Evolutionary conservation across 139 green algal species (phyloP).

Genomic region (Closterium sp.): DNA sequence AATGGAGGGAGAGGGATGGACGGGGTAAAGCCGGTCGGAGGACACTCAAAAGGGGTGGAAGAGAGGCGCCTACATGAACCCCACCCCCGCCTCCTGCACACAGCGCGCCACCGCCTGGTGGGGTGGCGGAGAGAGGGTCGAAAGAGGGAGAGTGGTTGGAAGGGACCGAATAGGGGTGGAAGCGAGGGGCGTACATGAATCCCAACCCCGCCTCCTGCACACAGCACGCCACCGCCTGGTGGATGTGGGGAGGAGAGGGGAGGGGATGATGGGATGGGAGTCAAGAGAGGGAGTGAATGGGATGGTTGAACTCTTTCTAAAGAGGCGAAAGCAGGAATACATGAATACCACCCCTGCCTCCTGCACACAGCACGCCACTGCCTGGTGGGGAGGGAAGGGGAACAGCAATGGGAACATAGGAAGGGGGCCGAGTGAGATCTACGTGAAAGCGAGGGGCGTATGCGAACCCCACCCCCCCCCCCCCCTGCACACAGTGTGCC

Average conservation of each 20-base stretch:
- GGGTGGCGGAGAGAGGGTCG: not conserved
- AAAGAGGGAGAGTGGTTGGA: conserved; percentile 69
- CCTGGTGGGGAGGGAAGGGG: not conserved
- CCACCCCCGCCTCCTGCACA: conserved; percentile 80
- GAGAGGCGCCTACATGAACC: conserved; percentile 96
- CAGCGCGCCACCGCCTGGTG: conserved; percentile 67
- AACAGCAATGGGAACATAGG: too few relatives aligned
- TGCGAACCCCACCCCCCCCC: too few relatives aligned
- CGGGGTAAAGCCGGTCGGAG: not conserved
- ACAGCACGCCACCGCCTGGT: conserved; percentile 70
- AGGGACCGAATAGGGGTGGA: conserved; percentile 96
- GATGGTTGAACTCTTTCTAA: too few relatives aligned
- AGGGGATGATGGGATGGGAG: too few relatives aligned
- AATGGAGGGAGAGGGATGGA: not conserved
- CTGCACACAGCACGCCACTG: conserved; percentile 75
- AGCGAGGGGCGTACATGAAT: too few relatives aligned
- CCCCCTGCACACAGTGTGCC: too few relatives aligned
- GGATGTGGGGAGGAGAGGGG: too few relatives aligned
- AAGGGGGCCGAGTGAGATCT: too few relatives aligned
- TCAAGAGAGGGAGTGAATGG: too few relatives aligned
- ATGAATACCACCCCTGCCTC: conserved; percentile 81
- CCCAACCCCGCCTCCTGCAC: conserved; percentile 81
- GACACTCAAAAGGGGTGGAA: conserved; percentile 65
- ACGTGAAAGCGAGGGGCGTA: too few relatives aligned
- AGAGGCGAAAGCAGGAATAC: too few relatives aligned